Conservation (phyloP, 108 stramenopile genomes). For the Stephanodiscus minutulus region DNA sequence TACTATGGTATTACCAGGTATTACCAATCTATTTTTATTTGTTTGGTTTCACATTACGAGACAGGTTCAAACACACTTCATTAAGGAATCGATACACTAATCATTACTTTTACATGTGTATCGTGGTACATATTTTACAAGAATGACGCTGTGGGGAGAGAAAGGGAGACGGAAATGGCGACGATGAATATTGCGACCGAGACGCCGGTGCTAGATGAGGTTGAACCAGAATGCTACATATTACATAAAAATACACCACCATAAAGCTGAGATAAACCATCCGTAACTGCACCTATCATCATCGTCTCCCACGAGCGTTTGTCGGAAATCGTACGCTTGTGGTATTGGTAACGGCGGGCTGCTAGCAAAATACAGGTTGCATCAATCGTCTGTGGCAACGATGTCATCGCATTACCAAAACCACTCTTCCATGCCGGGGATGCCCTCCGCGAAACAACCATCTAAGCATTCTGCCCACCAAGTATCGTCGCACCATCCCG, state of each 20-base stretch:
- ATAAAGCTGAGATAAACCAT: slow-evolving; percentile 2
- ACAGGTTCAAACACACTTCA: no score
- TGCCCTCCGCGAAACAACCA: slow-evolving; percentile 15
- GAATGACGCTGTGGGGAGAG: no score
- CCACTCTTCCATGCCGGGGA: slow-evolving; percentile 23
- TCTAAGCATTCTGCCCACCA: slow-evolving; percentile 8
- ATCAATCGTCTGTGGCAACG: neutral
- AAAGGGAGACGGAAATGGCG: no score
- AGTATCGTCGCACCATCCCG: slow-evolving; percentile 12
- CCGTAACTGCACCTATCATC: no score
- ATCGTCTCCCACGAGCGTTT: no score
- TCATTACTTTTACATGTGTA: no score
- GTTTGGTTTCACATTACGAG: no score
- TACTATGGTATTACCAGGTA: no score
- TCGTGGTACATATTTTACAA: no score
- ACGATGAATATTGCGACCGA: no score
- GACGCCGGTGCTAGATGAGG: slow-evolving; percentile 48
- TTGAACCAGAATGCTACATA: slow-evolving; percentile 18
- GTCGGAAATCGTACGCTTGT: neutral
- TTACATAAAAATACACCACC: slow-evolving; percentile 16
- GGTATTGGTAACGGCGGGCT: neutral
- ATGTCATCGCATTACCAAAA: slow-evolving; percentile 34
- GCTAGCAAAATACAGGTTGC: neutral
- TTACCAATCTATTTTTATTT: no score
- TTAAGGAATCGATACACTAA: no score